Evolutionary conservation across 2,329 filamentous ascomycete species (phyloP).

Genomic region (Fusarium foetens): DNA sequence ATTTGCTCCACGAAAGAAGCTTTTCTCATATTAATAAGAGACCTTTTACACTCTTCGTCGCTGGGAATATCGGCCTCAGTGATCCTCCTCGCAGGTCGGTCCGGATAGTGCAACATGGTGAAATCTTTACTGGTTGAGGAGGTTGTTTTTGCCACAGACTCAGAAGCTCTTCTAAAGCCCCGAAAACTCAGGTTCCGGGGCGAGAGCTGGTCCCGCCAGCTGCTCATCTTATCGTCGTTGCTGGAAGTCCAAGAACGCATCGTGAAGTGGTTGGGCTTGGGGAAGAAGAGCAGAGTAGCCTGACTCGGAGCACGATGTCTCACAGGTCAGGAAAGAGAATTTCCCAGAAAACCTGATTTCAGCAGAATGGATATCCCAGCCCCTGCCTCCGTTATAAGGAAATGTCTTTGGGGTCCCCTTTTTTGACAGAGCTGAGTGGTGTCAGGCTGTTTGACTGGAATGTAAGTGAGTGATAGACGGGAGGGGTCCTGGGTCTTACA

Average conservation of each 20-base stretch:
- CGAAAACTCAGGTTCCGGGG: constrained; percentile 30
- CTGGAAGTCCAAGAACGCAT: constrained; percentile 32
- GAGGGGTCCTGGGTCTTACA: constrained; percentile 15
- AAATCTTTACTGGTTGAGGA: constrained; percentile 22
- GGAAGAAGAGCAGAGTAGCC: neutral
- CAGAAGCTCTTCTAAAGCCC: constrained; percentile 35
- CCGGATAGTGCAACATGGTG: constrained; percentile 39
- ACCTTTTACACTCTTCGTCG: constrained; percentile 38
- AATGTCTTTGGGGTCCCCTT: constrained; percentile 1
- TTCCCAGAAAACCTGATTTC: constrained; percentile 12
- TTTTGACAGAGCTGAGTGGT: constrained; percentile 13
- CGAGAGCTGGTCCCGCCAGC: constrained; percentile 39
- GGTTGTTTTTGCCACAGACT: constrained; percentile 22
- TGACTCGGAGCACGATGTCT: constrained; percentile 19
- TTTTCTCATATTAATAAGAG: constrained; percentile 30
- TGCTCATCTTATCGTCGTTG: constrained; percentile 35
- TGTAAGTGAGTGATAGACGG: constrained; percentile 33
- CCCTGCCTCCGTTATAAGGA: constrained; percentile 26
- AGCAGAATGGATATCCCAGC: neutral
- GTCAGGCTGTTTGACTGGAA: constrained; percentile 29
- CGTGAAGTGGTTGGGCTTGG: constrained; percentile 9
- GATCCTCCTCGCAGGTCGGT: constrained; percentile 34
- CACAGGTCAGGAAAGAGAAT: constrained; percentile 3
- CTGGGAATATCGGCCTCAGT: constrained; percentile 37
- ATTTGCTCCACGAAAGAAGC: constrained; percentile 28